Conservation (phyloP, 352 stramenopile species). For the Globisporangium uncinulatum region DNA sequence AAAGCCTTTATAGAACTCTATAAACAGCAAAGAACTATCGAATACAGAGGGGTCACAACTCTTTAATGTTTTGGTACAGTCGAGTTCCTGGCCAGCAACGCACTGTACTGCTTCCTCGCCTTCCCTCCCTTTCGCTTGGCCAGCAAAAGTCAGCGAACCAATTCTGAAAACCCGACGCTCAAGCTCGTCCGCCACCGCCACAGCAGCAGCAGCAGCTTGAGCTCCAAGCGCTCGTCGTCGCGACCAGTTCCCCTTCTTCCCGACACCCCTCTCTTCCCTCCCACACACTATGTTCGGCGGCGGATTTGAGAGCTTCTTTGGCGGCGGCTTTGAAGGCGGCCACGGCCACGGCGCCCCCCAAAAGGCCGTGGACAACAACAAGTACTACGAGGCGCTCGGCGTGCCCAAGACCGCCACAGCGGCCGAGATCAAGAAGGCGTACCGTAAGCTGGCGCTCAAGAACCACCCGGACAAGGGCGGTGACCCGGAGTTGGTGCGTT, state of each 20-base stretch:
- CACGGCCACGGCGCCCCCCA: constrained; percentile 29
- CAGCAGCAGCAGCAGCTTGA: constrained; percentile 3
- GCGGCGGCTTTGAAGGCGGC: constrained; percentile 63
- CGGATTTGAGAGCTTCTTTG: constrained; percentile 85
- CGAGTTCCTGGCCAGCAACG: too few relatives aligned
- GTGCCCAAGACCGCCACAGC: constrained; percentile 78
- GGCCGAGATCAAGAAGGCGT: constrained; percentile 89
- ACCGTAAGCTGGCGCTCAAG: constrained; percentile 87
- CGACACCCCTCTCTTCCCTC: neutral
- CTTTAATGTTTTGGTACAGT: too few relatives aligned
- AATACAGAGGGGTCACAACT: too few relatives aligned
- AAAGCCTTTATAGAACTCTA: too few relatives aligned
- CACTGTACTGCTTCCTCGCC: too few relatives aligned
- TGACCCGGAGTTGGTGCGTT: constrained; percentile 88
- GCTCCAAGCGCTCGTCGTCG: neutral
- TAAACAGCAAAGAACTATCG: too few relatives aligned
- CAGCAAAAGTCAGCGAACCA: too few relatives aligned
- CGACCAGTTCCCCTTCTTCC: neutral
- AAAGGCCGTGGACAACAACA: constrained; percentile 82
- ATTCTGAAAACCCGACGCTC: too few relatives aligned
- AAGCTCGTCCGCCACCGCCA: too few relatives aligned
- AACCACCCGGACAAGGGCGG: constrained; percentile 99
- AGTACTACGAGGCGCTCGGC: constrained; percentile 86
- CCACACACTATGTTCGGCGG: constrained; percentile 64
- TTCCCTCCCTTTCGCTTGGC: too few relatives aligned